Evolutionary conservation across 768 basidiomycete species (phyloP).

Genomic region (Chalciporus chontae): DNA sequence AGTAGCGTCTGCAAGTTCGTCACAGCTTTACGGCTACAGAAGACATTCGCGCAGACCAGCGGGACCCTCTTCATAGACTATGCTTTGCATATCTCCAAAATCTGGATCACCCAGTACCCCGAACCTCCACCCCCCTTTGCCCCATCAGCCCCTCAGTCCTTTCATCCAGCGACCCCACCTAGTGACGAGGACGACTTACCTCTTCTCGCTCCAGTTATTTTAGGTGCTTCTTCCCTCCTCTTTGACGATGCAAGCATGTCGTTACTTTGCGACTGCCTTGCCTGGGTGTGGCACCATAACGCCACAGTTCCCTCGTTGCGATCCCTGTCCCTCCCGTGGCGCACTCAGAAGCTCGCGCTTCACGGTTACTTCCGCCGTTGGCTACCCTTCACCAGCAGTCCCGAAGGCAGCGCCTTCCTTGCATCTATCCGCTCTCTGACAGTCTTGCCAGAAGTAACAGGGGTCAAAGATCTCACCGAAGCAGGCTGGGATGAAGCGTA

Average conservation of each 20-base stretch:
- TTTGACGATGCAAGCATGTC: conserved; percentile 31
- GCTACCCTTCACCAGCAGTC: conserved; percentile 30
- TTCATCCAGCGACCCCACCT: background rate
- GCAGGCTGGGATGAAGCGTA: background rate
- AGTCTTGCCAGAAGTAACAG: conserved; percentile 15
- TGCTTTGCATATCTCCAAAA: conserved; percentile 26
- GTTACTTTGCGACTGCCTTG: conserved; percentile 34
- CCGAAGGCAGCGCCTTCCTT: conserved; percentile 33
- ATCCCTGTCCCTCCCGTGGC: conserved; percentile 27
- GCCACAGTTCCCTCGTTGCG: conserved; percentile 2
- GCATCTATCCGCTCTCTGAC: conserved; percentile 37
- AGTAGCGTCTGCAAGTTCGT: conserved; percentile 32
- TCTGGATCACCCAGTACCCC: conserved; percentile 34
- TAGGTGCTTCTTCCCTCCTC: conserved; percentile 23
- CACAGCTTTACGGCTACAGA: conserved; percentile 29
- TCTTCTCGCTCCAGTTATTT: conserved; percentile 8
- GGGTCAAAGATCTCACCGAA: background rate
- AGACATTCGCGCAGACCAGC: background rate
- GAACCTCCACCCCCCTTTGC: conserved; percentile 17
- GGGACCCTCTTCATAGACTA: conserved; percentile 34
- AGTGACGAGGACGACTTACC: conserved; percentile 19
- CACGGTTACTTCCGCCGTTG: conserved; percentile 29
- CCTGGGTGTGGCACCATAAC: conserved; percentile 1
- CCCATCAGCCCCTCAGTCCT: conserved; percentile 13
- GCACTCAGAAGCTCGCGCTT: conserved; percentile 25